These are phyloP conservation scores for Lecanoromycetidae sp. DNA, from an alignment of 2,329 filamentous ascomycete genomes.

Conservation along the genomic window DNA sequence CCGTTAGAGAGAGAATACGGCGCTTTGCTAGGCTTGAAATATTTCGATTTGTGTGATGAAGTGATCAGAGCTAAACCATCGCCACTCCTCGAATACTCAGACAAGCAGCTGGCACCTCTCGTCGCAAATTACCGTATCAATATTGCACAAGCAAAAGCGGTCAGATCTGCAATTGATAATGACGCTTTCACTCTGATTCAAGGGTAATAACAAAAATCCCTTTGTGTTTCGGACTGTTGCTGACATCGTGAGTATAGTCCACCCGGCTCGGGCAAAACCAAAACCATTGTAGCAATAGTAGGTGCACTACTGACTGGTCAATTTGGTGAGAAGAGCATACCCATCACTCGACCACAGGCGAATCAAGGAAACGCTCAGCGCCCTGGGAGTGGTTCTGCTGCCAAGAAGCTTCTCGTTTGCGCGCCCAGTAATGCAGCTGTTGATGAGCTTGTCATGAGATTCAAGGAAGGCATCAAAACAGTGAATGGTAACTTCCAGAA, in stretches of 20 bases:
- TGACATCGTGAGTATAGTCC: slow-evolving; percentile 39
- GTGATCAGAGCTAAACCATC: slow-evolving; percentile 82
- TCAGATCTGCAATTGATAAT: slow-evolving; percentile 84
- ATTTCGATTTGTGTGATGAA: slow-evolving; percentile 91
- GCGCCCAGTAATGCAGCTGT: slow-evolving; percentile 98
- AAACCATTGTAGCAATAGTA: slow-evolving; percentile 94
- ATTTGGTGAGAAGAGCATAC: slow-evolving; percentile 37
- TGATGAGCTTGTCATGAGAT: slow-evolving; percentile 83
- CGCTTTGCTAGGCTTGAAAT: slow-evolving; percentile 77
- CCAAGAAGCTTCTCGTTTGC: slow-evolving; percentile 87
- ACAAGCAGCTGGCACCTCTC: slow-evolving; percentile 56
- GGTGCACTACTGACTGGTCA: slow-evolving; percentile 63
- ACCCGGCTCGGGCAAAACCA: slow-evolving; percentile 94
- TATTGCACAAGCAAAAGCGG: slow-evolving; percentile 75
- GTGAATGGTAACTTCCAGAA: slow-evolving; percentile 58
- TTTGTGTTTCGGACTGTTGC: slow-evolving; percentile 4
- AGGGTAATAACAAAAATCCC: slow-evolving; percentile 42
- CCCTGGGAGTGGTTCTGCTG: slow-evolving; percentile 24
- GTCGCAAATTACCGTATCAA: slow-evolving; percentile 76
- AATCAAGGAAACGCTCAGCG: slow-evolving; percentile 15
- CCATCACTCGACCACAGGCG: slow-evolving; percentile 33
- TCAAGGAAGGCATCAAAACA: slow-evolving; percentile 78
- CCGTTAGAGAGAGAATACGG: slow-evolving; percentile 94
- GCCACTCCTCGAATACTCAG: slow-evolving; percentile 68
- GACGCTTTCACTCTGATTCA: slow-evolving; percentile 96